Percentiles rank a stretch among this genome's conserved stretches.
These are phyloP conservation scores for Mucor irregularis DNA, from an alignment of 371 early-diverging fungal species.

Conservation along the genomic window DNA sequence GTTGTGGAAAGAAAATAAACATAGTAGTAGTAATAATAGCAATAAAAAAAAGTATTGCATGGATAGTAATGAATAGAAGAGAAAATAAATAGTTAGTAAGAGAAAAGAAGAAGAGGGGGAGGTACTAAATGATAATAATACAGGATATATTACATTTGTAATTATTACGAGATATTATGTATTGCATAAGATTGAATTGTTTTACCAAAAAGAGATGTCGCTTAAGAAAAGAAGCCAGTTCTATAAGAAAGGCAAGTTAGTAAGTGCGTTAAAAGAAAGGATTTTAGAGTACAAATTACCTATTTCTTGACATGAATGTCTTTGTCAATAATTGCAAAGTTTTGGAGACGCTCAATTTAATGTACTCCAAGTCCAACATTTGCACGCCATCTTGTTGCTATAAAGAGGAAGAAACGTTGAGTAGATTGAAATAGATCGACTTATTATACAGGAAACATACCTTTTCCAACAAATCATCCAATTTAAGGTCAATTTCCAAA, in stretches of 20 bases:
- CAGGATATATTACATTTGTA: background rate
- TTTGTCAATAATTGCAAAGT: conserved; percentile 40
- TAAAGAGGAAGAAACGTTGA: too few species aligned
- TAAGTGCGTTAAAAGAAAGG: background rate
- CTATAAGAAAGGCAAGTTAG: conserved; percentile 21
- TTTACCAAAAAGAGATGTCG: background rate
- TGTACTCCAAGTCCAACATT: conserved; percentile 89
- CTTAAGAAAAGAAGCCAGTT: conserved; percentile 21
- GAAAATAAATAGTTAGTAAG: background rate
- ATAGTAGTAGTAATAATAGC: background rate
- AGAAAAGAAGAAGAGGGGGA: background rate
- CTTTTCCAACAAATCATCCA: conserved; percentile 93
- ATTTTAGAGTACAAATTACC: background rate
- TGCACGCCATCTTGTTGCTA: conserved; percentile 91
- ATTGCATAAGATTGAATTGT: background rate
- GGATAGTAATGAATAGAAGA: too few species aligned
- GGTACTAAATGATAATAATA: background rate
- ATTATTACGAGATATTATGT: background rate
- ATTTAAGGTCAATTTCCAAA: conserved; percentile 90
- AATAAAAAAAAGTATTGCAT: too few species aligned
- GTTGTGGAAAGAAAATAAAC: background rate
- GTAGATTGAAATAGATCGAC: conserved; percentile 56
- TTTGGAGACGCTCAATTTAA: conserved; percentile 72
- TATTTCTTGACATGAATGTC: conserved; percentile 50
- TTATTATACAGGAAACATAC: too few species aligned